Evolutionary conservation across 345 rosid species (phyloP), one percentile per base, ranked within the genome.

Genomic region (Populus simonii): DNA sequence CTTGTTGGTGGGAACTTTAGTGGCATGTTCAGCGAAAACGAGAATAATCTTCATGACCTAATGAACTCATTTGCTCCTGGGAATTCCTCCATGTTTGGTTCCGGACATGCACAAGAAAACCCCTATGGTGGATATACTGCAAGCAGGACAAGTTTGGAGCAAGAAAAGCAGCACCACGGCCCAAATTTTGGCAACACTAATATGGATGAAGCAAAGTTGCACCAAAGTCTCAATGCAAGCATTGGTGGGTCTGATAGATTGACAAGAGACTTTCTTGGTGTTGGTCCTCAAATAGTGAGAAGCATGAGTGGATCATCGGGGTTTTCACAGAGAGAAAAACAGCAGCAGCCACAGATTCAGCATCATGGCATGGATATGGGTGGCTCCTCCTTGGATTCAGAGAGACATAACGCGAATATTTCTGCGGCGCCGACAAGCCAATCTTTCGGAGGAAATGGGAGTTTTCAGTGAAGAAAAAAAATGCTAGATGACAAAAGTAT

Each of bases 261-360:
- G 87, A 92, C 96, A 2, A 86, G 94, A 79, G 96, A 92, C 81
- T 92, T 92, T 74, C 94, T 92, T 38, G 94, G 96, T 3, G 96
- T 92, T 39, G 96, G 96, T 68, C 63, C 63, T 59, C 92, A 89
- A 66, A 86, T 86, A 25, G 88, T 85, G 68, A 85, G 89, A 81
- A 88, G 63, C 72, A 69, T 71, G 45, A 82, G 81, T 15, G 81
- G 84, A 9, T 59, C 63, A 23, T 59, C 63, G 10, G 81, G 81
- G 25, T 74, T 74, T 33, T 63, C 81, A 22, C 80, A 70, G 41
- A 73, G 81, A 73, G 81, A 77, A 13, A 79, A 79, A 23, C 81
- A 55, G 12, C 78, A 29, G 9, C 82, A 66, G 31, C 80, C 72
- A 11, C 80, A 71, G 49, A 80, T 36, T 25, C 74, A 72, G 23